Evolutionary conservation across 23 red algal species (phyloP).

Genomic region (Gracilaria gracilis): DNA sequence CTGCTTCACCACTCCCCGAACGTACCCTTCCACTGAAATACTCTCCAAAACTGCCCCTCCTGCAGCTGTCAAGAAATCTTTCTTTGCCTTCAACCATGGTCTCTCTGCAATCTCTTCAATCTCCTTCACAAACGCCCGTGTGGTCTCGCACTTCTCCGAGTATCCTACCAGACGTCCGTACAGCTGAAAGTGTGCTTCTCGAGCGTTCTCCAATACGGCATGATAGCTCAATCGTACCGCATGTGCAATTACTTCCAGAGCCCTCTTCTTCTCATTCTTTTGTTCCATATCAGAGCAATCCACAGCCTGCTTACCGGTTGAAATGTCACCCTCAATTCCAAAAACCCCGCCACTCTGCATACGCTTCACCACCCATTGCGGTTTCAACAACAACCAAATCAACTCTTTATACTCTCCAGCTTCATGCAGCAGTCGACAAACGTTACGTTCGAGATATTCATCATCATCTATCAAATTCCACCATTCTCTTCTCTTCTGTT

Average conservation of each 20-base stretch:
- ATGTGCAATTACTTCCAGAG: no score
- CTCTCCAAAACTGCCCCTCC: neutral
- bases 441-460: neutral
- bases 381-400: neutral
- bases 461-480: neutral
- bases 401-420: neutral
- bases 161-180: neutral
- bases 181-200: neutral
- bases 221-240: no score
- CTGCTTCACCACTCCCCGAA: neutral
- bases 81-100: neutral
- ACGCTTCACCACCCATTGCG: no score
- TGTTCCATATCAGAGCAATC: no score
- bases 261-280: no score
- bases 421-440: neutral
- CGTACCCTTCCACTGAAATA: neutral
- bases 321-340: no score
- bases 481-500: conserved; percentile 1
- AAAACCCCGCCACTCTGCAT: no score
- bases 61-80: neutral
- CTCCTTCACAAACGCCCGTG: neutral
- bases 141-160: neutral
- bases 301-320: no score
- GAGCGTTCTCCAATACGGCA: neutral
- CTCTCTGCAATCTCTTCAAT: neutral